A percentile compares a stretch with the other conserved stretches of the same genome.
These are phyloP conservation scores for Geoglossum glabrum DNA, from an alignment of 495 filamentous ascomycete species.

Conservation along the genomic window DNA sequence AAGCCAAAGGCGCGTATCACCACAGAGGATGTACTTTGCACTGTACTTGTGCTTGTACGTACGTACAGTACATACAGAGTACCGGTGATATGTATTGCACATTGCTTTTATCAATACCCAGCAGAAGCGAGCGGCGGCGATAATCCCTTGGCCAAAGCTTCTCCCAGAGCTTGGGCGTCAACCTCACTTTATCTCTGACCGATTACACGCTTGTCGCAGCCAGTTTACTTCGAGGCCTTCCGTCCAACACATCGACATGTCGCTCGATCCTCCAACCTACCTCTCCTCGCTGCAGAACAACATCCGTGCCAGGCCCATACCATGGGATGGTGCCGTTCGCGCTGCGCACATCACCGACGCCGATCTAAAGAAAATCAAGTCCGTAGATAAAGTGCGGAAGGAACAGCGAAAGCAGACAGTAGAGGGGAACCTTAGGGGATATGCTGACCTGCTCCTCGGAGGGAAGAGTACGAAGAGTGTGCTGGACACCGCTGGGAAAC, in stretches of 20 bases:
- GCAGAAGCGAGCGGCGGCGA: too few species aligned
- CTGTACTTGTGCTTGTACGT: too few species aligned
- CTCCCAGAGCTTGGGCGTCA: neutral
- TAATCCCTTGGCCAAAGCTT: neutral
- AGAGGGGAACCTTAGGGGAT: conserved; percentile 57
- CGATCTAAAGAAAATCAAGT: conserved; percentile 89
- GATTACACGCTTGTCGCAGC: neutral
- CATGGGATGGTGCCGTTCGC: conserved; percentile 93
- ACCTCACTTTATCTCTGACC: neutral
- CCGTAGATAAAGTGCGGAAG: conserved; percentile 87
- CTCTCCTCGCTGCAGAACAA: conserved; percentile 84
- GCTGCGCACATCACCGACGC: conserved; percentile 84
- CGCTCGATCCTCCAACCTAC: conserved; percentile 77
- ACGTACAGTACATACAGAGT: too few species aligned
- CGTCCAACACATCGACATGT: conserved; percentile 33
- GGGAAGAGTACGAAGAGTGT: conserved; percentile 50
- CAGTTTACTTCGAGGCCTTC: neutral
- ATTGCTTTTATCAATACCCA: too few species aligned
- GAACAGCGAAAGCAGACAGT: conserved; percentile 68
- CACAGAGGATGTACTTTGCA: too few species aligned
- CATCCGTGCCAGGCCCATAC: conserved; percentile 81
- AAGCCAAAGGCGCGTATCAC: neutral
- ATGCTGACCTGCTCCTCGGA: conserved; percentile 61
- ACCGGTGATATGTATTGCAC: too few species aligned
- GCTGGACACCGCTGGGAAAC: conserved; percentile 55